Evolutionary conservation across 1,284 basidiomycete species (phyloP).

Genomic region (Abortiporus biennis): DNA sequence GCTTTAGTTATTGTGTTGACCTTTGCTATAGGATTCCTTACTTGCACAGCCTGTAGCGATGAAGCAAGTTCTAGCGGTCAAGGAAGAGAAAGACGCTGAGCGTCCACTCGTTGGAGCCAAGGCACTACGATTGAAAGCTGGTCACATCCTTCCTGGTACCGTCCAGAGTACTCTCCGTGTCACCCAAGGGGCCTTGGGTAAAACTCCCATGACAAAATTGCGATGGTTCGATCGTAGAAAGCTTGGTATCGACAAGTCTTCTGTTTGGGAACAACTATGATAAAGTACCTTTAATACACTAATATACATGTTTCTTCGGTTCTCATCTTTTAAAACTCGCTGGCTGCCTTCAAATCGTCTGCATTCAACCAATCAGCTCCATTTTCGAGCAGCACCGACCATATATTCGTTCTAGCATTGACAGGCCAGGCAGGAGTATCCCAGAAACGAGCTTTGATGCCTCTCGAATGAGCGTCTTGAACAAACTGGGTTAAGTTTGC

Average conservation of each 20-base stretch:
- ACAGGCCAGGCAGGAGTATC: constrained; percentile 48
- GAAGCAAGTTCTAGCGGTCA: constrained; percentile 18
- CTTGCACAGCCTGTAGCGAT: constrained; percentile 27
- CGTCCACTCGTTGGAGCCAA: constrained; percentile 16
- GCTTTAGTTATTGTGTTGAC: neutral
- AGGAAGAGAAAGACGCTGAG: constrained; percentile 15
- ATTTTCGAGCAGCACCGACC: constrained; percentile 34
- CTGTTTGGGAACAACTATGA: constrained; percentile 21
- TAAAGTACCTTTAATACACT: constrained; percentile 8
- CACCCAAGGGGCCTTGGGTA: constrained; percentile 28
- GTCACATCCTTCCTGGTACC: constrained; percentile 29
- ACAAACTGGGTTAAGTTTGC: constrained; percentile 32
- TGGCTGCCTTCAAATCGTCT: constrained; percentile 44
- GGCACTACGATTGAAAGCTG: constrained; percentile 25
- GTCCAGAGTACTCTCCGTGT: constrained; percentile 23
- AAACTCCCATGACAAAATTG: constrained; percentile 16
- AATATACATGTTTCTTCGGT: constrained; percentile 7
- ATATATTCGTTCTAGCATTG: constrained; percentile 35
- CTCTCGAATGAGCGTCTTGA: constrained; percentile 36
- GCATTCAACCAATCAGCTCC: constrained; percentile 52
- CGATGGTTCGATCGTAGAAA: constrained; percentile 27
- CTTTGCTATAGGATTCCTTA: constrained; percentile 24
- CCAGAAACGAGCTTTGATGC: constrained; percentile 46
- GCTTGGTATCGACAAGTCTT: constrained; percentile 27
- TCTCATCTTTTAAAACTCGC: constrained; percentile 25